Percentiles rank a stretch among this genome's conserved stretches.
phyloP scores from a whole-genome alignment of 345 rosid genomes.

The Eucalyptus pauciflora region DNA sequence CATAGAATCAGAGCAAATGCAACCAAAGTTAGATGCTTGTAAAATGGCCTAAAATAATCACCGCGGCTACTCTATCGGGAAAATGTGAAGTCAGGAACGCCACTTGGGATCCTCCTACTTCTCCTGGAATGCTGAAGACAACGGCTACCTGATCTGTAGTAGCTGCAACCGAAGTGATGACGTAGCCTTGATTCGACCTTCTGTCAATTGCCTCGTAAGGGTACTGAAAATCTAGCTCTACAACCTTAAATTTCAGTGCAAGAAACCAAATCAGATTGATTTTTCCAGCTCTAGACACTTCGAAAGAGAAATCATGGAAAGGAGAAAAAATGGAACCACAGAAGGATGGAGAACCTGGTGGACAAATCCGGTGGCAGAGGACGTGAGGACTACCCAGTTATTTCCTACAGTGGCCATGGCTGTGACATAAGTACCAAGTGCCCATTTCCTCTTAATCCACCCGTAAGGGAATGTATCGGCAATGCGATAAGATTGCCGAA shows the following conservation, averaged over 20 bases:
- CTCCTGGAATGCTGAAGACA: background rate
- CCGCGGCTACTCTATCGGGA: background rate
- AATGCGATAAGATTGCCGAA: constrained; percentile 62
- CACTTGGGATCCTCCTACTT: background rate
- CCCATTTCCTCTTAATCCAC: constrained; percentile 59
- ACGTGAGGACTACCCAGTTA: constrained; percentile 5
- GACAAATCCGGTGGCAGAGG: background rate
- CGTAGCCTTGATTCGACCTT: background rate
- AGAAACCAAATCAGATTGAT: background rate
- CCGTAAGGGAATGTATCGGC: constrained; percentile 80
- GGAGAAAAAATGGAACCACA: background rate
- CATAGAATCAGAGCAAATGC: background rate
- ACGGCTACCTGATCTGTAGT: background rate
- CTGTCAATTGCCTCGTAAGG: background rate
- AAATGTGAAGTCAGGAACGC: background rate
- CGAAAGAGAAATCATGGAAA: background rate
- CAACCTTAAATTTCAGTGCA: background rate
- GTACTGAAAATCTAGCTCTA: background rate
- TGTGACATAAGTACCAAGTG: constrained; percentile 69
- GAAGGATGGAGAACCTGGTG: background rate
- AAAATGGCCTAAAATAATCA: background rate
- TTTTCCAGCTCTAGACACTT: background rate
- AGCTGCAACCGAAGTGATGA: background rate
- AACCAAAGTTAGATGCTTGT: background rate
- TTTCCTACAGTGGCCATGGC: constrained; percentile 11